Evolutionary conservation across 768 basidiomycete species (phyloP).

Genomic region (Tricholoma saponaceum): DNA sequence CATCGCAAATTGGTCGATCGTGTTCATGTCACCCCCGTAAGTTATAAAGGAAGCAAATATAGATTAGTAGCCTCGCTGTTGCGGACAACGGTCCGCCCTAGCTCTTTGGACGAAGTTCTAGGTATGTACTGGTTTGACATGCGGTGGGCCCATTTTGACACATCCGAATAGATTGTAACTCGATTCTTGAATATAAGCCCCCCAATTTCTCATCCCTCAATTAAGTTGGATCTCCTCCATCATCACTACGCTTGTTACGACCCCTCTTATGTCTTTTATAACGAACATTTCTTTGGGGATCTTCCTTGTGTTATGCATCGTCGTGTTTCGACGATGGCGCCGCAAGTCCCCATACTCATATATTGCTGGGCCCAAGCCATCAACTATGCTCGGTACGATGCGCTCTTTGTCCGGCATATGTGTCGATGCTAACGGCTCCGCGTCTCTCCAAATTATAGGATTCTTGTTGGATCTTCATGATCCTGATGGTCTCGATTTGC

Average conservation of each 20-base stretch:
- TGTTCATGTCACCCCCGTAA: not conserved
- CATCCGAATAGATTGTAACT: not conserved
- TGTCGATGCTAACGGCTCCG: not conserved
- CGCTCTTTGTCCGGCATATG: not conserved
- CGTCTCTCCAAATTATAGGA: slow-evolving; percentile 5
- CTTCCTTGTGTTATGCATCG: not conserved
- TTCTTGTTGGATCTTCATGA: slow-evolving; percentile 19
- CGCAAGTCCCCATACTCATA: slow-evolving; percentile 7
- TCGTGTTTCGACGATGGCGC: not conserved
- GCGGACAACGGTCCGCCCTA: not conserved
- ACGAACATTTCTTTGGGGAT: not conserved
- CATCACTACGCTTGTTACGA: not conserved
- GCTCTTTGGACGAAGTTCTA: not conserved
- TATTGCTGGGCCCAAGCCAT: slow-evolving; percentile 12
- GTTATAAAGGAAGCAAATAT: not conserved
- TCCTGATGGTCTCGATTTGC: slow-evolving; percentile 15
- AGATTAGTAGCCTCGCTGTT: not conserved
- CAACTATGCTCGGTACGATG: slow-evolving; percentile 10
- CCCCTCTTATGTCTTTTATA: not conserved
- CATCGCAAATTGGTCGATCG: not conserved
- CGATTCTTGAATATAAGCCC: not conserved
- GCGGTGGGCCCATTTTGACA: not conserved
- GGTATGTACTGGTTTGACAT: not conserved
- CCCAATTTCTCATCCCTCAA: not conserved
- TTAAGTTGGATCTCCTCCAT: not conserved